These are phyloP conservation scores for Boletus barrowsii DNA, from an alignment of 768 basidiomycete species.

Conservation along the genomic window DNA sequence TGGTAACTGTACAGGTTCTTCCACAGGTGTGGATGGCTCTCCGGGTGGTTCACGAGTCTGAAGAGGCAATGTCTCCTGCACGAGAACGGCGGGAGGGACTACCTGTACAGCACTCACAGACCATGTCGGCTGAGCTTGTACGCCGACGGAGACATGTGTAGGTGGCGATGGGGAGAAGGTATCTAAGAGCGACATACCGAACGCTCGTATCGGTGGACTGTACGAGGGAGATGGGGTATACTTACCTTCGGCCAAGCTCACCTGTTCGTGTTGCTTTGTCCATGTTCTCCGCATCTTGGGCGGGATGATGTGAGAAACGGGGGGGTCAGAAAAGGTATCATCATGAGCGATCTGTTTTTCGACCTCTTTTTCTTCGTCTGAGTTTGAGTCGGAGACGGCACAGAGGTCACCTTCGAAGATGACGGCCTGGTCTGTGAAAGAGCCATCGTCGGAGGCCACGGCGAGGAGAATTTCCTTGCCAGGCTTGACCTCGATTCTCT, in stretches of 20 bases:
- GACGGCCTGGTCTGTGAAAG: slow-evolving; percentile 55
- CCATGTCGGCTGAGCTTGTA: slow-evolving; percentile 41
- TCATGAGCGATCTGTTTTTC: slow-evolving; percentile 39
- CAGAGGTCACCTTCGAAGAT: slow-evolving; percentile 53
- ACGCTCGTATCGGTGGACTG: slow-evolving; percentile 20
- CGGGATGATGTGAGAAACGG: slow-evolving; percentile 43
- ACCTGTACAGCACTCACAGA: slow-evolving; percentile 40
- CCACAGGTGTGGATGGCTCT: slow-evolving; percentile 11
- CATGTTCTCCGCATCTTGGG: slow-evolving; percentile 66
- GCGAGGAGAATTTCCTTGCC: slow-evolving; percentile 69
- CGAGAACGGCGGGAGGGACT: slow-evolving; percentile 15
- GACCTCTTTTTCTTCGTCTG: slow-evolving; percentile 40
- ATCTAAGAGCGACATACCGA: slow-evolving; percentile 32
- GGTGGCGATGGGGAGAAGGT: slow-evolving; percentile 18
- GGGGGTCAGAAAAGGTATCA: slow-evolving; percentile 36
- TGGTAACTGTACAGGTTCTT: slow-evolving; percentile 6
- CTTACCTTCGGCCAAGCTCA: slow-evolving; percentile 41
- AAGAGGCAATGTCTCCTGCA: slow-evolving; percentile 8
- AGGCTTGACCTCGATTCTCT: slow-evolving; percentile 66
- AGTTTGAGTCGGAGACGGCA: slow-evolving; percentile 27
- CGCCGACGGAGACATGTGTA: slow-evolving; percentile 40
- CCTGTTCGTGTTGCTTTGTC: slow-evolving; percentile 48
- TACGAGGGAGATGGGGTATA: background rate
- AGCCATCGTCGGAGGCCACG: slow-evolving; percentile 49
- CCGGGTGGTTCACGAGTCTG: slow-evolving; percentile 2